These are phyloP conservation scores for Candida railenensis DNA, from an alignment of 805 yeast genomes.

Conservation along the genomic window DNA sequence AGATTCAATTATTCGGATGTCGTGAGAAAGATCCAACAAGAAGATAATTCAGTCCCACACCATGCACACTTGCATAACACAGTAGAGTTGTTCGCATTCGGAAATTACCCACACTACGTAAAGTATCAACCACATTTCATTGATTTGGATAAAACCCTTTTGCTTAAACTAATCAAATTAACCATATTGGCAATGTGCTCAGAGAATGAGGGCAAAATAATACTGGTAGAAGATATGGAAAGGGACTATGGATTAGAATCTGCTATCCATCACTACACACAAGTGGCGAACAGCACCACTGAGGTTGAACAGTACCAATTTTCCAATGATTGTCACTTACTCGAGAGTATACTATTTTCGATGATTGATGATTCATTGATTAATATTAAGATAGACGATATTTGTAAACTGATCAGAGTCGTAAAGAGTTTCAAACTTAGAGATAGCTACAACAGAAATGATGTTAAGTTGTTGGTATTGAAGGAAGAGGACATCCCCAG, in stretches of 20 bases:
- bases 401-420: constrained; percentile 14
- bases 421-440: constrained; percentile 18
- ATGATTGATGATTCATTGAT: constrained; percentile 24
- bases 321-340: constrained; percentile 4
- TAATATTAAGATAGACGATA: constrained; percentile 29
- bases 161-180: constrained; percentile 26
- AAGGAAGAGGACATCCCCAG: constrained; percentile 21
- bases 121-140: constrained; percentile 16
- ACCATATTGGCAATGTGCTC: constrained; percentile 22
- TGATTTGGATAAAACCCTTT: constrained; percentile 11
- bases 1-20: constrained; percentile 5
- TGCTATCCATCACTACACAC: constrained; percentile 8
- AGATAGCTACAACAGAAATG: constrained; percentile 29
- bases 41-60: background rate
- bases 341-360: constrained; percentile 22
- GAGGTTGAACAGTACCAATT: background rate
- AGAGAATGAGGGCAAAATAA: constrained; percentile 20
- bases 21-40: background rate
- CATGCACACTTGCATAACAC: constrained; percentile 17
- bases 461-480: constrained; percentile 22
- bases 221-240: constrained; percentile 16
- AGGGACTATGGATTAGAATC: constrained; percentile 15
- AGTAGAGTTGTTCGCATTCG: constrained; percentile 39
- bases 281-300: background rate
- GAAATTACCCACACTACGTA: constrained; percentile 25